A percentile compares a stretch with the other conserved stretches of the same genome.
Evolutionary conservation across 179 eudicot species (phyloP).

Genomic region (Beta macrorhiza): DNA sequence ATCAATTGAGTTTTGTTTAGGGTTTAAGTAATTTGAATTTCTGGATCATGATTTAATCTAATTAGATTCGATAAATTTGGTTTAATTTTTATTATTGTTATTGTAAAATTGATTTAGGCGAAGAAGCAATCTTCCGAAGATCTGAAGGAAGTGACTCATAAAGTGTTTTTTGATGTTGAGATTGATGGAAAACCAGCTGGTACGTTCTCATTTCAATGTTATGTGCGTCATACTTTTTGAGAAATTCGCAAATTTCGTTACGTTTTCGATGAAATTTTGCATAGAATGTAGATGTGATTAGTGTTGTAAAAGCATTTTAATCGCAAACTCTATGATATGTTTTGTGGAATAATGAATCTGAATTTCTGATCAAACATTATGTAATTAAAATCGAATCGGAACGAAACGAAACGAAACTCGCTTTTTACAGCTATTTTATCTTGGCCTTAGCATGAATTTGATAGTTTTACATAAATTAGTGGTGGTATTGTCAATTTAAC

Average conservation of each 20-base stretch:
- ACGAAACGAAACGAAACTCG: neutral
- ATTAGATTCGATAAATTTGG: neutral
- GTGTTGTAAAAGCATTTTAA: neutral
- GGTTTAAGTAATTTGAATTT: conserved; percentile 17
- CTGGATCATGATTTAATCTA: conserved; percentile 5
- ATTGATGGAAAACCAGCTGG: conserved; percentile 91
- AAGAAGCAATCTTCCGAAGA: conserved; percentile 70
- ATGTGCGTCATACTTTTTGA: neutral
- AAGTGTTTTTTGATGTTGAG: conserved; percentile 86
- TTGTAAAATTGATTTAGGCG: conserved; percentile 45
- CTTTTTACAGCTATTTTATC: neutral
- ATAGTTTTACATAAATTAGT: neutral
- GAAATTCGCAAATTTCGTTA: neutral
- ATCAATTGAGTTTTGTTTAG: conserved; percentile 15
- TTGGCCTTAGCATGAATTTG: neutral
- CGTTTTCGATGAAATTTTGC: neutral
- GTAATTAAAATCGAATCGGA: neutral
- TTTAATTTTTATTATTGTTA: neutral
- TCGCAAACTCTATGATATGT: neutral
- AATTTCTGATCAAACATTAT: neutral
- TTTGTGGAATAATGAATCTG: neutral
- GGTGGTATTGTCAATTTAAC: neutral
- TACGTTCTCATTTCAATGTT: conserved; percentile 22
- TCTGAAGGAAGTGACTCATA: conserved; percentile 79
- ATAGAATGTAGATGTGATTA: neutral